Conservation (phyloP, 495 filamentous ascomycete species). For the Penicillium flavigenum region DNA sequence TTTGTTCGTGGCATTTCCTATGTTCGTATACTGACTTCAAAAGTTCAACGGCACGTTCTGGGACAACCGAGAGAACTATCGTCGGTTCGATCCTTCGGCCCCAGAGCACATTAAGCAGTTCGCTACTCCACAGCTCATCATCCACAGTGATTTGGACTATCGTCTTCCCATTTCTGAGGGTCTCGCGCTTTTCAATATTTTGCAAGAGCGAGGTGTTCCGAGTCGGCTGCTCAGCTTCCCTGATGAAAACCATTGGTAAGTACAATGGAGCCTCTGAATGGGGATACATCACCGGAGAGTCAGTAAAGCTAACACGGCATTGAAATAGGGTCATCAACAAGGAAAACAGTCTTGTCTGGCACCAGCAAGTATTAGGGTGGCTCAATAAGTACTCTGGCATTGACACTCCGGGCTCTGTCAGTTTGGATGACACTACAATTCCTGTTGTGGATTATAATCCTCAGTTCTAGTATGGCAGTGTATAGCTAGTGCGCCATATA, state of each 20-base stretch:
- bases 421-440: constrained; percentile 34
- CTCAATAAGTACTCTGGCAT: constrained; percentile 45
- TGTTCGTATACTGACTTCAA: constrained; percentile 9
- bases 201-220: constrained; percentile 51
- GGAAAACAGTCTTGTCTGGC: constrained; percentile 51
- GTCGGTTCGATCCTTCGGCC: constrained; percentile 43
- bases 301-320: background rate
- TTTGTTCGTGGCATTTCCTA: constrained; percentile 10
- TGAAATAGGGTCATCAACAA: constrained; percentile 33
- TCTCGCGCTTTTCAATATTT: constrained; percentile 47
- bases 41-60: constrained; percentile 49
- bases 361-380: constrained; percentile 50
- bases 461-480: constrained; percentile 5
- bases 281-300: background rate
- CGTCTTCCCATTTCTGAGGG: constrained; percentile 46
- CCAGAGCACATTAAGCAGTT: constrained; percentile 38
- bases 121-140: constrained; percentile 46
- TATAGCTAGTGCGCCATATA: too few relatives aligned
- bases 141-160: constrained; percentile 48
- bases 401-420: constrained; percentile 31
- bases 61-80: constrained; percentile 43
- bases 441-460: constrained; percentile 37
- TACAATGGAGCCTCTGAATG: background rate
- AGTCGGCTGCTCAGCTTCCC: constrained; percentile 59
- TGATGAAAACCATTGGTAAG: constrained; percentile 52